Conservation (phyloP, 495 filamentous ascomycete genomes). For the Aspergillus sclerotioniger region DNA sequence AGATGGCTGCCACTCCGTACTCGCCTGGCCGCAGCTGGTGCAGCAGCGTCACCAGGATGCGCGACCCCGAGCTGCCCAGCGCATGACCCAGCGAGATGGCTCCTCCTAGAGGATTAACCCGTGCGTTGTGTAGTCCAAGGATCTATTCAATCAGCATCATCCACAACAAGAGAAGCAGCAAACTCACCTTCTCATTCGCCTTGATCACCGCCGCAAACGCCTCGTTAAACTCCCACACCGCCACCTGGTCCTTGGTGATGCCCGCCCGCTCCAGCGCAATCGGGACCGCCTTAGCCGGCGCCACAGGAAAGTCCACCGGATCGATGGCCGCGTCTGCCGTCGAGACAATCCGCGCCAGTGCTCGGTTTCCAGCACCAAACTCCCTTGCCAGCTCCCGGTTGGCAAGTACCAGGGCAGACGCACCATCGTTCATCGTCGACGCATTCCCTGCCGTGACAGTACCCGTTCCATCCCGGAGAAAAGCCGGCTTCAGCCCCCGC, state of each 20-base stretch:
- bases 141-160: slow-evolving; percentile 51
- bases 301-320: slow-evolving; percentile 93
- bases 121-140: slow-evolving; percentile 70
- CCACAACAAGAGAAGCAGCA: neutral
- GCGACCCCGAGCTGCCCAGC: slow-evolving; percentile 87
- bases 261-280: slow-evolving; percentile 86
- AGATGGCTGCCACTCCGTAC: slow-evolving; percentile 93
- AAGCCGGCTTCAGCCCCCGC: slow-evolving; percentile 83
- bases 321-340: slow-evolving; percentile 90
- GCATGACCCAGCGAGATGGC: slow-evolving; percentile 95
- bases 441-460: slow-evolving; percentile 94
- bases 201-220: slow-evolving; percentile 96
- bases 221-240: slow-evolving; percentile 97
- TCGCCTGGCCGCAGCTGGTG: slow-evolving; percentile 89
- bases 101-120: slow-evolving; percentile 85
- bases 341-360: slow-evolving; percentile 79
- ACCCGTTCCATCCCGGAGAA: slow-evolving; percentile 76
- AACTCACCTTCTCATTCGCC: slow-evolving; percentile 79
- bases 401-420: slow-evolving; percentile 82
- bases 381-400: slow-evolving; percentile 72
- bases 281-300: slow-evolving; percentile 88
- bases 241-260: slow-evolving; percentile 82
- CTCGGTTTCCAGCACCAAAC: slow-evolving; percentile 68
- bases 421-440: slow-evolving; percentile 91
- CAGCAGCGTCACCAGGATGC: slow-evolving; percentile 85